Percentiles rank a stretch among this genome's conserved stretches.
Conservation (phyloP, 257 asterid species). For the Cinchona pubescens region DNA sequence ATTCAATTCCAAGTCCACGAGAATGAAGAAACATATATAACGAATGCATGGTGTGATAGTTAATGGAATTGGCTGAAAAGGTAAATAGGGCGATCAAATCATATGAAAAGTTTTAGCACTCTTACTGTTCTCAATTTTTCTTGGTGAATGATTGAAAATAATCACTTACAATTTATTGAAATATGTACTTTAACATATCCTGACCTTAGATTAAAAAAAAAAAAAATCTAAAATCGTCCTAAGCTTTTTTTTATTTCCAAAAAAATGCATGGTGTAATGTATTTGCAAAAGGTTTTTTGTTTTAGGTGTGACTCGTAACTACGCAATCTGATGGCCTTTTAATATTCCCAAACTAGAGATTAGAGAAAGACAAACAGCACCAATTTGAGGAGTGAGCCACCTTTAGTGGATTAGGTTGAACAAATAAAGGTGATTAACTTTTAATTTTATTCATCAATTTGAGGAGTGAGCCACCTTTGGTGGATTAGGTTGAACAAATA, state of each 20-base stretch:
- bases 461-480: conserved; percentile 17
- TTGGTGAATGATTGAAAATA: too few relatives aligned
- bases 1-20: neutral
- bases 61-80: too few relatives aligned
- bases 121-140: too few relatives aligned
- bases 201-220: too few relatives aligned
- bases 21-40: neutral
- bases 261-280: neutral
- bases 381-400: neutral
- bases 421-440: conserved; percentile 22
- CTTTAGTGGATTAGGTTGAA: conserved; percentile 42
- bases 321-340: neutral
- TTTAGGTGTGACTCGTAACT: conserved; percentile 12
- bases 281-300: neutral
- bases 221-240: too few relatives aligned
- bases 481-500: conserved; percentile 39
- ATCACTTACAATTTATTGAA: too few relatives aligned
- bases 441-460: neutral
- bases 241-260: too few relatives aligned
- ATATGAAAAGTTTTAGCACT: too few relatives aligned
- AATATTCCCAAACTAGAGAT: too few relatives aligned
- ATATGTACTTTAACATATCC: too few relatives aligned
- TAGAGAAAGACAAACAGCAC: neutral
- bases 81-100: too few relatives aligned
- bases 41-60: neutral